Evolutionary conservation across 805 yeast genomes (phyloP).

Genomic region (Metschnikowia bowlesiae): DNA sequence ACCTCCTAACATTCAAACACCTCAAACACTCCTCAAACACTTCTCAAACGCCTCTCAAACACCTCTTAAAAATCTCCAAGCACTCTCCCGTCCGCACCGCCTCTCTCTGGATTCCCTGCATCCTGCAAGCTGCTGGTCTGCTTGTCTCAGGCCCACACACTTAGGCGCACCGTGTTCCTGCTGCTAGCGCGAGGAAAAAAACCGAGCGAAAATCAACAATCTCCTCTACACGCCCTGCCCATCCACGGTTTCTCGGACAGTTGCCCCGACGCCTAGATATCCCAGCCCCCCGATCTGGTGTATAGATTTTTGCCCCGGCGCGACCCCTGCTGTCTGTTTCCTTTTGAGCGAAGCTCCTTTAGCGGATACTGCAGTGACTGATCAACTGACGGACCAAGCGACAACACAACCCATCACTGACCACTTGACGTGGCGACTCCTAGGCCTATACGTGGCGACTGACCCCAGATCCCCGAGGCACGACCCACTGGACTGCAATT

Average conservation of each 20-base stretch:
- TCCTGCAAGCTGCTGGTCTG: neutral
- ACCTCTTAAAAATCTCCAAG: too few species aligned
- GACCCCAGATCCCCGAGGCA: too few species aligned
- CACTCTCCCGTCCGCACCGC: neutral
- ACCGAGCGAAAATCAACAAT: constrained; percentile 4
- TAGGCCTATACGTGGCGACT: too few species aligned
- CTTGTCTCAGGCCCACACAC: neutral
- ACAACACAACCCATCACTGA: too few species aligned
- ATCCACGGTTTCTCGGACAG: neutral
- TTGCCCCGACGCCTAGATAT: neutral
- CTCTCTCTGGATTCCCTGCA: neutral
- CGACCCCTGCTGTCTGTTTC: neutral
- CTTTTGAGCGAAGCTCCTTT: neutral
- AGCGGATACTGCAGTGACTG: neutral
- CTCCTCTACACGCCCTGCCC: neutral
- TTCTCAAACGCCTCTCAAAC: too few species aligned
- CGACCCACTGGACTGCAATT: too few species aligned
- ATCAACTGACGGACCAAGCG: too few species aligned
- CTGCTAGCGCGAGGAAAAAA: constrained; percentile 3
- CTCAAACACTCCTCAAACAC: too few species aligned
- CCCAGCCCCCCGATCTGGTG: neutral
- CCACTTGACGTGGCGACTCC: too few species aligned
- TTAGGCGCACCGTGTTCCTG: neutral
- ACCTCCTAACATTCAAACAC: too few species aligned
- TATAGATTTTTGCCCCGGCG: neutral